Percentiles rank a stretch among this genome's conserved stretches.
These are phyloP conservation scores for Globisporangium spiculum DNA, from an alignment of 352 stramenopile genomes.

Conservation along the genomic window DNA sequence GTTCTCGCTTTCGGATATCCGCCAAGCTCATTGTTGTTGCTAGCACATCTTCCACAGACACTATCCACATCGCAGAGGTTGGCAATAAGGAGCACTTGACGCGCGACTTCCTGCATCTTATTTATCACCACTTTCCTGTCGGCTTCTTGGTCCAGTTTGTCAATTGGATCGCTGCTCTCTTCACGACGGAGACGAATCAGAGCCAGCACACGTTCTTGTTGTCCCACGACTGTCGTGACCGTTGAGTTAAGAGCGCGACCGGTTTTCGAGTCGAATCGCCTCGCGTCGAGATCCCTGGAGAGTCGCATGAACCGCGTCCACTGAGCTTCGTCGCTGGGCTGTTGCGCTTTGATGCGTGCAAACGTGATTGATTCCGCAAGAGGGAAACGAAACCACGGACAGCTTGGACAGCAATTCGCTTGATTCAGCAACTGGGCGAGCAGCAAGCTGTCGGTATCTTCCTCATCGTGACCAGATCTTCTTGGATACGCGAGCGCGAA, in stretches of 20 bases:
- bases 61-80: neutral
- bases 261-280: slow-evolving; percentile 5
- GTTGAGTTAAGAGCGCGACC: slow-evolving; percentile 7
- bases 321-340: neutral
- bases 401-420: neutral
- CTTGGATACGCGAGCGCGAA: slow-evolving; percentile 2
- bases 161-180: neutral
- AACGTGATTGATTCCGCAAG: neutral
- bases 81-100: neutral
- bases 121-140: neutral
- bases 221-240: neutral
- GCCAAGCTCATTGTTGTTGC: neutral
- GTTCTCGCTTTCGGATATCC: neutral
- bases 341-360: neutral
- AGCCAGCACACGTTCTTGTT: slow-evolving; percentile 9
- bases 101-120: neutral
- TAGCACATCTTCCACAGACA: neutral
- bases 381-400: neutral
- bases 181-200: neutral
- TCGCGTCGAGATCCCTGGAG: slow-evolving; percentile 1
- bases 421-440: neutral
- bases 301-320: slow-evolving; percentile 10
- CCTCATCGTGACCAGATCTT: neutral
- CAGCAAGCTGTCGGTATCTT: neutral
- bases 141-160: neutral